phyloP scores from a whole-genome alignment of 148 eudicot genomes.

The Drosera capensis region DNA sequence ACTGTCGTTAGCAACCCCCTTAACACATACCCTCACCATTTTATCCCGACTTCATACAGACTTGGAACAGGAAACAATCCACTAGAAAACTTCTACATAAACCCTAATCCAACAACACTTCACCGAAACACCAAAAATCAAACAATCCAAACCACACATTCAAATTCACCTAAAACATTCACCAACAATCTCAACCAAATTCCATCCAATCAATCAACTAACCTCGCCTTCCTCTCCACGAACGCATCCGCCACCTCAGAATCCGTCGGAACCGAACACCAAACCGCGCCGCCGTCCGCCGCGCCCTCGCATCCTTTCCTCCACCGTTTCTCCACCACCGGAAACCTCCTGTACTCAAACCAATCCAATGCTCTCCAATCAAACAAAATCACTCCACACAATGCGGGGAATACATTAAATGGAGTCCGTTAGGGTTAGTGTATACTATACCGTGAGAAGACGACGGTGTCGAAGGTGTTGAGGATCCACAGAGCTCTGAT shows the following conservation, averaged over 20 bases:
- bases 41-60: too few relatives aligned
- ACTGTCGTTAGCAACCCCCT: too few relatives aligned
- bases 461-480: conserved; percentile 52
- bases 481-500: conserved; percentile 89
- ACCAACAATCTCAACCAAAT: background rate
- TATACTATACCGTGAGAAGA: conserved; percentile 57
- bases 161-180: background rate
- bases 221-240: conserved; percentile 57
- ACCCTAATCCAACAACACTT: too few relatives aligned
- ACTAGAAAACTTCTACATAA: too few relatives aligned
- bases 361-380: too few relatives aligned
- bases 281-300: conserved; percentile 7
- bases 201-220: background rate
- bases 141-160: background rate
- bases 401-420: background rate
- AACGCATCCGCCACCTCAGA: conserved; percentile 61
- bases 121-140: too few relatives aligned
- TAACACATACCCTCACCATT: too few relatives aligned
- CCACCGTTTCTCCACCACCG: conserved; percentile 86
- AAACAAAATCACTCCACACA: too few relatives aligned
- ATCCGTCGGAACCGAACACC: conserved; percentile 38
- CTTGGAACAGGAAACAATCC: too few relatives aligned
- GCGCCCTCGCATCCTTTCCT: conserved; percentile 42
- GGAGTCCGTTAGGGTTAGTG: conserved; percentile 4
- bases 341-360: conserved; percentile 96